These are phyloP conservation scores for Dissophora ornata DNA, from an alignment of 192 early-diverging fungal genomes.

Conservation along the genomic window DNA sequence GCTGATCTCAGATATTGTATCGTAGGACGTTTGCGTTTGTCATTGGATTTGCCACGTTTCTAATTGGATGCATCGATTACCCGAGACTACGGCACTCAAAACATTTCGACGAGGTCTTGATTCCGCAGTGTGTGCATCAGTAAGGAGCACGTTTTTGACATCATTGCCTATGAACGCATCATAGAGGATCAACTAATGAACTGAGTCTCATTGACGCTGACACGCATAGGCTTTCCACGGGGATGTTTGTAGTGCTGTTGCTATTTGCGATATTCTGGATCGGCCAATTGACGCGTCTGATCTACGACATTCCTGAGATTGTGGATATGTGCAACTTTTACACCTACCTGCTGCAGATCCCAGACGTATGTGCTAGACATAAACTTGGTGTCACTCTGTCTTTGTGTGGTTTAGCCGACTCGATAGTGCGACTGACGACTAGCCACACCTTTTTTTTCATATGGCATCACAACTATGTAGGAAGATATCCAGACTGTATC, in stretches of 20 bases:
- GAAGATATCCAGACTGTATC: conserved; percentile 84
- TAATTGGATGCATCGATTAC: conserved; percentile 92
- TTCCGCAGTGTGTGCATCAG: conserved; percentile 78
- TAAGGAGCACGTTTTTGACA: conserved; percentile 56
- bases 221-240: conserved; percentile 70
- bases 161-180: too few relatives aligned
- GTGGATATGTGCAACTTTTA: conserved; percentile 89
- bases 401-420: too few relatives aligned
- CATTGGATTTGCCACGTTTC: conserved; percentile 87
- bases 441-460: too few relatives aligned
- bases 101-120: conserved; percentile 79
- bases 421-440: too few relatives aligned
- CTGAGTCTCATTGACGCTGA: background rate
- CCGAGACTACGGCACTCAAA: conserved; percentile 76
- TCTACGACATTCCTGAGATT: conserved; percentile 77
- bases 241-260: conserved; percentile 67
- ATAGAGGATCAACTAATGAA: too few relatives aligned
- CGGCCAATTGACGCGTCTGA: conserved; percentile 74
- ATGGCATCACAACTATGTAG: conserved; percentile 58
- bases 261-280: conserved; percentile 81
- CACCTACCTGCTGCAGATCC: conserved; percentile 80
- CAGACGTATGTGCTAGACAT: conserved; percentile 65
- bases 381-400: too few relatives aligned
- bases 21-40: conserved; percentile 87
- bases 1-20: too few relatives aligned